phyloP scores from a whole-genome alignment of 495 filamentous ascomycete genomes.

The Podospora bellae-mahoneyi region DNA sequence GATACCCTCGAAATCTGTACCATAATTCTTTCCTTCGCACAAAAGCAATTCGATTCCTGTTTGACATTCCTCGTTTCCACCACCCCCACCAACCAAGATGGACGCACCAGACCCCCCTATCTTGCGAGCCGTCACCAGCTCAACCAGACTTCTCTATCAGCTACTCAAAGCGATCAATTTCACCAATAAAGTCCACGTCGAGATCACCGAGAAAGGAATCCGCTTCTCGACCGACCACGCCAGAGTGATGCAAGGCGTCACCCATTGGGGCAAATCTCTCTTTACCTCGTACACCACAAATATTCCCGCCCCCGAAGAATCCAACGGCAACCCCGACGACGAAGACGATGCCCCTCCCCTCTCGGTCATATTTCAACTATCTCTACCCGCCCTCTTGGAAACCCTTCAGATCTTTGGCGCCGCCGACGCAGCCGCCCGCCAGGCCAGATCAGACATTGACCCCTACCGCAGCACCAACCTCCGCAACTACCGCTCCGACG shows the following conservation, averaged over 20 bases:
- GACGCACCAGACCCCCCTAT: slow-evolving; percentile 44
- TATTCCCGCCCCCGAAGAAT: slow-evolving; percentile 28
- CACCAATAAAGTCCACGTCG: slow-evolving; percentile 73
- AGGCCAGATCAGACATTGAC: slow-evolving; percentile 51
- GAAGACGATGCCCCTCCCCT: slow-evolving; percentile 40
- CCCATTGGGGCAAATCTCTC: slow-evolving; percentile 68
- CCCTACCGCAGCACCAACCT: slow-evolving; percentile 49
- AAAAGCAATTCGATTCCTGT: slow-evolving; percentile 6
- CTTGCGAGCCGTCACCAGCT: slow-evolving; percentile 81
- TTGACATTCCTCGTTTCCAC: slow-evolving; percentile 12
- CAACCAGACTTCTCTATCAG: slow-evolving; percentile 82
- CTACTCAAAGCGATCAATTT: slow-evolving; percentile 86
- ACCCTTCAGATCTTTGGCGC: slow-evolving; percentile 91
- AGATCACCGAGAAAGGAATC: slow-evolving; percentile 76
- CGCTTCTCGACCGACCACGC: slow-evolving; percentile 83
- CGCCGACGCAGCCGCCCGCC: slow-evolving; percentile 57
- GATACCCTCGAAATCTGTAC: slow-evolving; percentile 43
- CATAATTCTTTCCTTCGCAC: slow-evolving; percentile 35
- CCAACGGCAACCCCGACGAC: slow-evolving; percentile 6
- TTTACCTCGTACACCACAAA: slow-evolving; percentile 76
- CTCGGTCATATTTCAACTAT: slow-evolving; percentile 69
- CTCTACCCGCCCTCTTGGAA: slow-evolving; percentile 82
- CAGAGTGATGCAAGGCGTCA: slow-evolving; percentile 80
- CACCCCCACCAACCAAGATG: not conserved
- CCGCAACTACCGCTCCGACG: slow-evolving; percentile 56